Percentiles rank a stretch among this genome's conserved stretches.
phyloP scores from a whole-genome alignment of 2,329 filamentous ascomycete genomes.

The Dothistroma pini region DNA sequence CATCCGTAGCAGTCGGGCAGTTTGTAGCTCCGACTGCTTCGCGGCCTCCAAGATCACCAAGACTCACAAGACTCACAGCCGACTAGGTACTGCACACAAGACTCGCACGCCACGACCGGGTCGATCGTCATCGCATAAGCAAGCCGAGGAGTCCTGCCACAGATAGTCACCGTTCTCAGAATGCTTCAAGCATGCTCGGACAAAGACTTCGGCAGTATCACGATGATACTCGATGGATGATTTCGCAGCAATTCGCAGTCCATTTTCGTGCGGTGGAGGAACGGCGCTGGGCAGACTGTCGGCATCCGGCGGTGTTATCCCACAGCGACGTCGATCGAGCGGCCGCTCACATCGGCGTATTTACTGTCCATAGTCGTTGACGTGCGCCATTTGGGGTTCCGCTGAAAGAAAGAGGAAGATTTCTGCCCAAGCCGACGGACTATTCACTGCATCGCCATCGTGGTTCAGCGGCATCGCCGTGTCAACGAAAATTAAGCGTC shows the following conservation, averaged over 20 bases:
- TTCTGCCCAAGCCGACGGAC: background rate
- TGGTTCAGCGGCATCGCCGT: background rate
- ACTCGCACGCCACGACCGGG: background rate
- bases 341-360: background rate
- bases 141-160: background rate
- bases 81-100: background rate
- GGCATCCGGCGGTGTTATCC: background rate
- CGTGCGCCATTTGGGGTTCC: background rate
- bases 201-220: background rate
- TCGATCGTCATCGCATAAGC: background rate
- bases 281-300: background rate
- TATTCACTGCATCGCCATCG: background rate
- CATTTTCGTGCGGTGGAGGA: background rate
- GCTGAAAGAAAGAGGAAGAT: background rate
- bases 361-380: background rate
- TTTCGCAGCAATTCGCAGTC: background rate
- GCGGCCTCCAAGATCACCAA: background rate
- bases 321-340: background rate
- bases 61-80: background rate
- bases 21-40: background rate
- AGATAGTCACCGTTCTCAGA: background rate
- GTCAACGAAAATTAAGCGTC: background rate
- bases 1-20: background rate
- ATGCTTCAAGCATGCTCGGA: background rate
- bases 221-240: background rate